Conservation (phyloP, 768 basidiomycete species). For the Auriscalpium microsporum region DNA sequence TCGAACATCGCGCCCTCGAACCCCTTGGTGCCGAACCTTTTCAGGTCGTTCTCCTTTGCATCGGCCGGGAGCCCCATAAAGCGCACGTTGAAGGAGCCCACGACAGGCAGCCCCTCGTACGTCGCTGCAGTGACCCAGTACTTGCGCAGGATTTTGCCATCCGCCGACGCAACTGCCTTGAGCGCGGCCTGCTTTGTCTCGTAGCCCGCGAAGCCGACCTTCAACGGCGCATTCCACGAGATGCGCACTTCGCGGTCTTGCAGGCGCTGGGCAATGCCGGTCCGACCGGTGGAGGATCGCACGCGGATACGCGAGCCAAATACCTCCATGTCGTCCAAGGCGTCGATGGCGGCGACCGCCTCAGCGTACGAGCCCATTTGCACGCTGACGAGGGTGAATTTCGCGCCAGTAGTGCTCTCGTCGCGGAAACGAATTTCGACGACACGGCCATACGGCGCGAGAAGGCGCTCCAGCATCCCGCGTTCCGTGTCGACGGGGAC, state of each 20-base stretch:
- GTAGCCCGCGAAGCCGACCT: conserved; percentile 59
- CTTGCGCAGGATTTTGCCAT: conserved; percentile 29
- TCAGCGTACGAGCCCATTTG: conserved; percentile 40
- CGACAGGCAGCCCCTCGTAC: conserved; percentile 49
- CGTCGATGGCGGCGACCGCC: conserved; percentile 43
- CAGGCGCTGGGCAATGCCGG: conserved; percentile 30
- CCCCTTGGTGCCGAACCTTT: conserved; percentile 33
- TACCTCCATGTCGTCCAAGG: conserved; percentile 39
- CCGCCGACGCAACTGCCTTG: conserved; percentile 37
- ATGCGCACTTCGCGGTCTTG: conserved; percentile 50
- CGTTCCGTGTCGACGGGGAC: conserved; percentile 32
- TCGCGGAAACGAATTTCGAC: conserved; percentile 24
- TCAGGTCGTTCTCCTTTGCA: conserved; percentile 32
- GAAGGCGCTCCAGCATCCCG: conserved; percentile 27
- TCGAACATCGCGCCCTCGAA: conserved; percentile 41
- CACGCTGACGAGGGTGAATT: conserved; percentile 29
- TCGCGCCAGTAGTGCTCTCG: neutral
- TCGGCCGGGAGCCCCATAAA: conserved; percentile 46
- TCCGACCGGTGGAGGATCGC: conserved; percentile 36
- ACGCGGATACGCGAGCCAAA: conserved; percentile 35
- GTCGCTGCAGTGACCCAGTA: conserved; percentile 37
- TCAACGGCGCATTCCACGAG: conserved; percentile 49
- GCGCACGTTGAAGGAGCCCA: conserved; percentile 53
- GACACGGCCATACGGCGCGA: conserved; percentile 41
- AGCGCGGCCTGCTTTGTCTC: conserved; percentile 38